Evolutionary conservation across 2,329 filamentous ascomycete species (phyloP), one percentile per base, ranked within the genome.

Genomic region (Colletotrichum tropicale): DNA sequence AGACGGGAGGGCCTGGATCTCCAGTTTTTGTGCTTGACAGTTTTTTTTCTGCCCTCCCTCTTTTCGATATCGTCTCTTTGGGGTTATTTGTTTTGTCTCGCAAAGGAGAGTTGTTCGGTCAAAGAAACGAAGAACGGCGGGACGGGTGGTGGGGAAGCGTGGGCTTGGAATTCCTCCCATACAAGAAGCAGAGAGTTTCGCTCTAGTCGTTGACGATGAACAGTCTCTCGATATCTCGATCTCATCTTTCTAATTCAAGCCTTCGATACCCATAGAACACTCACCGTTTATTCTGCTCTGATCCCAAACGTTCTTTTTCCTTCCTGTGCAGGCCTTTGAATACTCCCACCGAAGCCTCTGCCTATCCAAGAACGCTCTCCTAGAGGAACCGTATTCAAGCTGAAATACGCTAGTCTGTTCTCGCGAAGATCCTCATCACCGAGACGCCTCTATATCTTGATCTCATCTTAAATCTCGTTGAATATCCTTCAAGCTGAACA

Each of bases 251-350:
- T n/a, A 12, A 26, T 24, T 28, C 67, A 52, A 43, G 34, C 55
- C 16, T 30, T 62, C 34, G 55, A n/a, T 70, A n/a, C 21, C n/a
- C 52, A 65, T 55, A 64, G 28, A 16, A 70, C 38, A 64, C 21
- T 48, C 58, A 28, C 24, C 18, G 8, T 32, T 30, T 21, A 26
- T 55, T n/a, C 26, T 48, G 36, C 21, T 64, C 36, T 28, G 28
- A 61, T 36, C 55, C 67, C 26, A 61, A n/a, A 61, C 21, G 21
- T n/a, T 30, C 26, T 32, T 48, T 60, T 18, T 26, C 21, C 16
- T 73, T 48, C 18, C 73, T 73, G 73, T 75, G 73, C 70, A 75
- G 73, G 58, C 58, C 68, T 73, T 73, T 7, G 58, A 73, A 21
- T 30, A 52, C 36, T 52, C 18, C 32, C 65, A 56, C 65, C 43